Evolutionary conservation across 139 green algal genomes (phyloP), one percentile per base, ranked within the genome.

Genomic region (Asterochloris erici): DNA sequence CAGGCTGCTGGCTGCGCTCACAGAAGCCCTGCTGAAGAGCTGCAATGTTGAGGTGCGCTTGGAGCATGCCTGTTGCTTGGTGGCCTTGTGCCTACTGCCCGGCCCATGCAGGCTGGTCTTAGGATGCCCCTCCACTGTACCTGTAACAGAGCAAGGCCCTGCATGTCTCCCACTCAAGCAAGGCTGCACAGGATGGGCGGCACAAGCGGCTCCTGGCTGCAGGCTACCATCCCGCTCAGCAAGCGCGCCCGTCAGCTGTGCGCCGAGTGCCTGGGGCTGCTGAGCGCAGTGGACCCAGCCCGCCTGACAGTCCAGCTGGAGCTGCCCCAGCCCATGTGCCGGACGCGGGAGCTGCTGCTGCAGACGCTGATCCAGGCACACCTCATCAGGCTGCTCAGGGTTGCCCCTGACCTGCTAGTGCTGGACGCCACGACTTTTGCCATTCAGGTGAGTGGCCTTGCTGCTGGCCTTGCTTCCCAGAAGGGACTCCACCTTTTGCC

Each of bases 341-440:
- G 71, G n/a, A 73, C 63, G 63, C 77, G 85, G 23, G 62, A 77
- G 19, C 62, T 83, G 54, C 85, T 94, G 80, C 74, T 86, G n/a
- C 54, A 82, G 71, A 61, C 70, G 38, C 82, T 93, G 15, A 77
- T 95, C 68, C 81, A 77, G 12, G 64, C 86, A 10, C 94, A 98
- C 81, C 82, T 98, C 26, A 90, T 95, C 68, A 90, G 94, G 9
- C 84, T 98, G 64, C 91, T 98, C 75, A 88, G 94, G 61, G 93
- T 91, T 0, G 91, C 93, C 0, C 85, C 86, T 77, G 89, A 93
- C 79, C 87, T 96, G 66, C 85, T 90, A 16, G 86, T 90, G 24
- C 90, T 97, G 71, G 93, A 98, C 29, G 87, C 90, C 47, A 88
- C 92, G 6, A 92, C 91, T 1, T 91, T 96, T 63, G 91, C 93